Conservation (phyloP, 495 filamentous ascomycete genomes). For the Clohesyomyces aquaticus region DNA sequence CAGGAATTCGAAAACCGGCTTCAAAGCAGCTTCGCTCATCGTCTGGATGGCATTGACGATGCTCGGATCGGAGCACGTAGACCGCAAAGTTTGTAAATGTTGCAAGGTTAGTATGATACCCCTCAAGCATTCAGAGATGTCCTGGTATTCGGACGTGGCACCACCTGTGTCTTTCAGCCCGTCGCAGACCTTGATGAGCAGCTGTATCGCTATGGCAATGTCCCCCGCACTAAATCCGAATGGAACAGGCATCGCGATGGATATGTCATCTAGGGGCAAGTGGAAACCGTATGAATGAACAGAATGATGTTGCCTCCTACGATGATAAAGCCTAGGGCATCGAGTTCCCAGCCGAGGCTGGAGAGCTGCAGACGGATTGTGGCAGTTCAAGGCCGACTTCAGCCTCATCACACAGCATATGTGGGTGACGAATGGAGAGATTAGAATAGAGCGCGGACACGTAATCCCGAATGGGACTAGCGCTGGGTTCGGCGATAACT, state of each 20-base stretch:
- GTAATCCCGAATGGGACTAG: background rate
- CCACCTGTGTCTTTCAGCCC: background rate
- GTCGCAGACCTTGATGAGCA: slow-evolving; percentile 4
- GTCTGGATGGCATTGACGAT: background rate
- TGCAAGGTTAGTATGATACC: background rate
- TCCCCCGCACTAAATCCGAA: slow-evolving; percentile 12
- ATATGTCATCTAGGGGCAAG: no score
- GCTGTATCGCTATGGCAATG: slow-evolving; percentile 2
- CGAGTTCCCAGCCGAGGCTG: no score
- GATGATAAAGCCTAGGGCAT: no score
- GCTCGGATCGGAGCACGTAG: background rate
- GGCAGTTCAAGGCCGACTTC: no score
- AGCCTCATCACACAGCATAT: no score
- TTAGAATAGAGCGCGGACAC: background rate
- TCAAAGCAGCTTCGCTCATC: background rate
- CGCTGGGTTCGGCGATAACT: background rate
- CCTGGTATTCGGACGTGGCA: background rate
- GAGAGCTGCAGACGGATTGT: no score
- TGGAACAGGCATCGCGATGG: slow-evolving; percentile 9
- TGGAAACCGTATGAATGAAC: no score
- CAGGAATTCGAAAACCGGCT: slow-evolving; percentile 5
- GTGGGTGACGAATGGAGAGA: background rate
- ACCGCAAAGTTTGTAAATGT: background rate
- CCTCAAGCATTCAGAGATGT: background rate
- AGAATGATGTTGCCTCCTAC: no score